phyloP scores from a whole-genome alignment of 2,329 filamentous ascomycete genomes.

The Xylariaceae sp. region DNA sequence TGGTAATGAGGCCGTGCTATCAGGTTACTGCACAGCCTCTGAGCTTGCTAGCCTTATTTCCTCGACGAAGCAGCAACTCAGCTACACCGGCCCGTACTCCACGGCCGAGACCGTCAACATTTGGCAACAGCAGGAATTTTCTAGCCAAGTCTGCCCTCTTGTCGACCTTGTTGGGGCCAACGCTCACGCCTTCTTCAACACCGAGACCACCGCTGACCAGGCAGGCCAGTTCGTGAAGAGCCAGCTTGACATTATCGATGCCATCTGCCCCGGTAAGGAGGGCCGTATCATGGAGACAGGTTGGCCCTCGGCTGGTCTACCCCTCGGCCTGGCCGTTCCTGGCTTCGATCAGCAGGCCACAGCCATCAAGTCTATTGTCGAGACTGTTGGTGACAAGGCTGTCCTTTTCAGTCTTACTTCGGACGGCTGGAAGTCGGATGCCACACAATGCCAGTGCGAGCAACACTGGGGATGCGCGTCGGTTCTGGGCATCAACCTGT shows the following conservation, averaged over 20 bases:
- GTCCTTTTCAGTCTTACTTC: conserved; percentile 79
- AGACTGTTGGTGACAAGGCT: conserved; percentile 60
- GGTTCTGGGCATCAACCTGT: conserved; percentile 28
- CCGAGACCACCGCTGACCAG: conserved; percentile 53
- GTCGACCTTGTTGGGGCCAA: conserved; percentile 81
- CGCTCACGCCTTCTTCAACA: conserved; percentile 93
- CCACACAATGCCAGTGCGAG: conserved; percentile 64
- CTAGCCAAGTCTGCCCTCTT: conserved; percentile 60
- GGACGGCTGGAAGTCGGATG: conserved; percentile 76
- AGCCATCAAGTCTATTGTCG: conserved; percentile 69
- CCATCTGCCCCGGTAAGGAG: conserved; percentile 65
- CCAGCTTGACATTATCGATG: conserved; percentile 68
- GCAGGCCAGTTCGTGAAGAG: conserved; percentile 73
- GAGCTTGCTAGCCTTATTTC: conserved; percentile 68
- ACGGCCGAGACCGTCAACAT: conserved; percentile 81
- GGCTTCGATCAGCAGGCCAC: conserved; percentile 61
- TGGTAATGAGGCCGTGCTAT: conserved; percentile 87
- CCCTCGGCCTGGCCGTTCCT: conserved; percentile 71
- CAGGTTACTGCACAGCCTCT: conserved; percentile 59
- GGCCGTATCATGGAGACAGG: conserved; percentile 86
- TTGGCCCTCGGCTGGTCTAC: conserved; percentile 69
- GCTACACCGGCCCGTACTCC: conserved; percentile 71
- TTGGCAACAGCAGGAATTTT: conserved; percentile 62
- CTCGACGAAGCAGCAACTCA: conserved; percentile 62
- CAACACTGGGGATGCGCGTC: conserved; percentile 54